These are phyloP conservation scores for Magnusiomyces paraingens DNA, from an alignment of 1,139 yeast species.

Conservation along the genomic window DNA sequence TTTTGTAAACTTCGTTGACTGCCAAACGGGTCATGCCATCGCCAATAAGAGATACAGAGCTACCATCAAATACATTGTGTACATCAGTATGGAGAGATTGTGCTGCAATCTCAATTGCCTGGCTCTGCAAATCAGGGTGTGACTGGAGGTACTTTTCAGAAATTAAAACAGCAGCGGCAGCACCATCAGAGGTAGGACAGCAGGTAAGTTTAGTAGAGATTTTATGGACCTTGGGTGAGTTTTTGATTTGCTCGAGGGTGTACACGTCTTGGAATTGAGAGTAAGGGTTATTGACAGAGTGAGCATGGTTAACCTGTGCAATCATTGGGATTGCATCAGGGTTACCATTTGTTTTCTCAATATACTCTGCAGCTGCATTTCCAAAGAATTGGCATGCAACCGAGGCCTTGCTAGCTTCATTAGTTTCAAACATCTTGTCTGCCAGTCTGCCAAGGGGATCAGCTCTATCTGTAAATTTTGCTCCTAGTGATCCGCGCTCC, in stretches of 20 bases:
- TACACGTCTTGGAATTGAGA: constrained; percentile 28
- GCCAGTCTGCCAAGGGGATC: constrained; percentile 25
- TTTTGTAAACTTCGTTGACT: constrained; percentile 19
- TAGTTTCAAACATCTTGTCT: constrained; percentile 20
- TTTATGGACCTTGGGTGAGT: constrained; percentile 25
- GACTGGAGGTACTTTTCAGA: constrained; percentile 63
- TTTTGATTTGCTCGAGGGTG: constrained; percentile 27
- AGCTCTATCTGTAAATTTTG: constrained; percentile 25
- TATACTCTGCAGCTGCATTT: constrained; percentile 29
- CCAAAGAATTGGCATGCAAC: constrained; percentile 30
- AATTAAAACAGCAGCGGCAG: constrained; percentile 73
- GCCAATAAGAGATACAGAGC: constrained; percentile 27
- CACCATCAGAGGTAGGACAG: constrained; percentile 55
- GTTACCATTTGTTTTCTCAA: constrained; percentile 20
- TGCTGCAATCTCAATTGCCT: constrained; percentile 29
- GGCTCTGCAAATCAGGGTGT: constrained; percentile 25
- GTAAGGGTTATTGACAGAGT: constrained; percentile 30
- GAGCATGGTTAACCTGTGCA: constrained; percentile 28
- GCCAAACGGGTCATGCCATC: constrained; percentile 26
- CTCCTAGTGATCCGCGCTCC: constrained; percentile 27
- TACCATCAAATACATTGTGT: constrained; percentile 22
- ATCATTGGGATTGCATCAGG: constrained; percentile 26
- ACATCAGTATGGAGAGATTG: constrained; percentile 27
- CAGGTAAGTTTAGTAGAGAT: constrained; percentile 28
- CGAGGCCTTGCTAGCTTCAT: constrained; percentile 21